Evolutionary conservation across 495 filamentous ascomycete genomes (phyloP).

Genomic region (Schizothecium vesticola): DNA sequence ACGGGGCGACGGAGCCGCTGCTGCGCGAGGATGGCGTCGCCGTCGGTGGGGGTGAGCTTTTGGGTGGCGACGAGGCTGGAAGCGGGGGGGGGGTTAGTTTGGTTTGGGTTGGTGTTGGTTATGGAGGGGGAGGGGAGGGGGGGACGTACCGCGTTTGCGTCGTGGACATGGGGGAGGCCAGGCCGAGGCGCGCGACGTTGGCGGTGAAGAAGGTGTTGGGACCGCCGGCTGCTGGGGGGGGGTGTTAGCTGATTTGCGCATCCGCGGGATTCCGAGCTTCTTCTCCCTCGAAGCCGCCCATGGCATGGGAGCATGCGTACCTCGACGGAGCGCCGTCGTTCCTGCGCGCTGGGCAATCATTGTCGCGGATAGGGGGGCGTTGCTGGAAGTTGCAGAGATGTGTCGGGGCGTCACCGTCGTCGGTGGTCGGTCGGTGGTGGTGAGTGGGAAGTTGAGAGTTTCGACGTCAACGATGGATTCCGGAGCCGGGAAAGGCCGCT

Average conservation of each 20-base stretch:
- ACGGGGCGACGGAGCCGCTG: conserved; percentile 85
- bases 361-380: not conserved
- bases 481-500: conserved; percentile 16
- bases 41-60: conserved; percentile 53
- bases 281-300: not conserved
- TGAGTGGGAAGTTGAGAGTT: conserved; percentile 1
- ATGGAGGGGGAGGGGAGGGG: not conserved
- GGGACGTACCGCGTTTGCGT: conserved; percentile 27
- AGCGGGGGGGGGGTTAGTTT: not conserved
- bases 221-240: conserved; percentile 21
- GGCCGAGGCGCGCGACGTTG: conserved; percentile 24
- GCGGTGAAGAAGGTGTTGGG: conserved; percentile 31
- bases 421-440: not conserved
- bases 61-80: conserved; percentile 54
- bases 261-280: not conserved
- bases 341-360: conserved; percentile 35
- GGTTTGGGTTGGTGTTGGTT: not conserved
- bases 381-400: not conserved
- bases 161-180: conserved; percentile 18
- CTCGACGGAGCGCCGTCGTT: conserved; percentile 35
- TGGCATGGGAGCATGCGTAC: conserved; percentile 17
- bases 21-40: conserved; percentile 65
- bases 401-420: not conserved
- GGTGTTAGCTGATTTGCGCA: not conserved
- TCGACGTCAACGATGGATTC: conserved; percentile 15